Conservation (phyloP, 2,329 filamentous ascomycete genomes). For the Achaetomium macrosporum region DNA sequence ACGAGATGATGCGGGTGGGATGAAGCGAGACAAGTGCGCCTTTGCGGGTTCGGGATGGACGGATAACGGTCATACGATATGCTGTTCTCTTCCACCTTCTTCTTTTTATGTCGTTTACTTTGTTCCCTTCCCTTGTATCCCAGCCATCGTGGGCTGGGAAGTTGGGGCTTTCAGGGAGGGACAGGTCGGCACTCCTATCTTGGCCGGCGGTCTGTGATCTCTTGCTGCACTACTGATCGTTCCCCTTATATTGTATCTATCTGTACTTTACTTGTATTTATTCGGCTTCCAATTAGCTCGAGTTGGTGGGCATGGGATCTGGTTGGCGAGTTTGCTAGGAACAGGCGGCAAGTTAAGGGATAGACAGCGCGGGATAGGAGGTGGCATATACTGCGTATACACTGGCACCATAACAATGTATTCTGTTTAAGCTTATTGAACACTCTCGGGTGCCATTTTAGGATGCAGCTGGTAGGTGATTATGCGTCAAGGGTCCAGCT, state of each 20-base stretch:
- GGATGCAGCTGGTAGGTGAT: background rate
- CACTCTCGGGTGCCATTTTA: background rate
- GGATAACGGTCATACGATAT: background rate
- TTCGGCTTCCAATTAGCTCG: background rate
- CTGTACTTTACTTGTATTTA: conserved; percentile 5
- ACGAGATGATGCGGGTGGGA: conserved; percentile 4
- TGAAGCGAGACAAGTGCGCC: conserved; percentile 4
- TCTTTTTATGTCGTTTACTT: background rate
- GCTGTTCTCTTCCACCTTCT: background rate
- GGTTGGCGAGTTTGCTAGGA: background rate
- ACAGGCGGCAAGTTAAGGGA: background rate
- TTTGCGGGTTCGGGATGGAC: background rate
- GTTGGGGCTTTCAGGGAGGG: too few relatives aligned
- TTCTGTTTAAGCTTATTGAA: conserved; percentile 2
- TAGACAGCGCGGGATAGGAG: conserved; percentile 2
- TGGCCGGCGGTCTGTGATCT: background rate
- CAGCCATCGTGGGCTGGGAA: background rate
- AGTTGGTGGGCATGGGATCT: background rate
- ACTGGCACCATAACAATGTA: conserved; percentile 1
- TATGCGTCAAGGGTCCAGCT: too few relatives aligned
- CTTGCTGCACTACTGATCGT: background rate
- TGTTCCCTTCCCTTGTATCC: background rate
- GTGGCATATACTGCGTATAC: conserved; percentile 2
- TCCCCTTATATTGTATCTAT: conserved; percentile 9
- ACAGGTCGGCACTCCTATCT: background rate